Conservation (phyloP, 805 yeast species). For the Saccharomycopsis selenospora region DNA sequence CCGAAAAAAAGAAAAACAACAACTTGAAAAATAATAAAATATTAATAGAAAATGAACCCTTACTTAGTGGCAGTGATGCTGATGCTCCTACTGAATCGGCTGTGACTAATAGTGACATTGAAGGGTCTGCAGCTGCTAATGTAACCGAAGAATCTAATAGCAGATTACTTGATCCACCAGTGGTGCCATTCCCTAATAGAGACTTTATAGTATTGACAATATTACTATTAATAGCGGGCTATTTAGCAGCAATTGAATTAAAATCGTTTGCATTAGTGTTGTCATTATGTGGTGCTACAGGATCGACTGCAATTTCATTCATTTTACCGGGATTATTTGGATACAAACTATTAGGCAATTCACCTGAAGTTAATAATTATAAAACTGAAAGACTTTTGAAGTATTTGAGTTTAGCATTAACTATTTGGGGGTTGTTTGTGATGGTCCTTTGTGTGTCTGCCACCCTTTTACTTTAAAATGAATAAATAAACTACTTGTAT, state of each 20-base stretch:
- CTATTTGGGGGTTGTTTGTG: conserved; percentile 62
- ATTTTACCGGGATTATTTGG: conserved; percentile 77
- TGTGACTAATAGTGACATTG: too few relatives aligned
- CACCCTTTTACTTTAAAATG: conserved; percentile 25
- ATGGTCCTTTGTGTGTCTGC: conserved; percentile 58
- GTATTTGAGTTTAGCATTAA: conserved; percentile 46
- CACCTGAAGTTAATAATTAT: background rate
- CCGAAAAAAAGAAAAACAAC: conserved; percentile 3
- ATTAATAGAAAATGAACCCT: background rate
- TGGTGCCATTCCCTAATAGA: conserved; percentile 40
- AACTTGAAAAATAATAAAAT: background rate
- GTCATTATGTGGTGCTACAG: conserved; percentile 76
- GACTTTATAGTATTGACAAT: conserved; percentile 46
- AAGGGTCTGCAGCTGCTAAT: background rate
- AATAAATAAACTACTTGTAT: too few relatives aligned
- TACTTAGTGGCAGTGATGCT: background rate
- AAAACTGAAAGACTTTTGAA: conserved; percentile 32
- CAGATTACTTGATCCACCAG: conserved; percentile 23
- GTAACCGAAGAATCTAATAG: conserved; percentile 20
- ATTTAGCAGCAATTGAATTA: conserved; percentile 50
- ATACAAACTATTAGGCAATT: conserved; percentile 40
- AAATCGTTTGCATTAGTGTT: conserved; percentile 61
- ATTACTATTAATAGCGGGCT: conserved; percentile 39
- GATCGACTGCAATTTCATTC: conserved; percentile 72
- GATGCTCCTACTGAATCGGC: background rate